Evolutionary conservation across 805 yeast species (phyloP).

Genomic region (Pichia nakasei): DNA sequence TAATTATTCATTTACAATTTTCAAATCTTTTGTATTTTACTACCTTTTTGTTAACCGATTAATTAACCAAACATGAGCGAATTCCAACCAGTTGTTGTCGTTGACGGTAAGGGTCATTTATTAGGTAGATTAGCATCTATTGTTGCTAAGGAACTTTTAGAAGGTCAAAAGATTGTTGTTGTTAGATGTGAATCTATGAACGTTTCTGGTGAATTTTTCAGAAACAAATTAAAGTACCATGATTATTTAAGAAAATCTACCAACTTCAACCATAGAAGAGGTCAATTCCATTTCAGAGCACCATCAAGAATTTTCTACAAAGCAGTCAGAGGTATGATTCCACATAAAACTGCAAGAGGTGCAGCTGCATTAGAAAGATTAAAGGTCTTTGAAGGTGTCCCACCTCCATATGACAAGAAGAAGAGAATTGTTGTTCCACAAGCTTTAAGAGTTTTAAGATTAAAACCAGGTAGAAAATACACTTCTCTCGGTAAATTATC

Average conservation of each 20-base stretch:
- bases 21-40: too few species aligned
- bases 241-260: conserved; percentile 99
- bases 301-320: conserved; percentile 99
- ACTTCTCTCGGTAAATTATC: conserved; percentile 96
- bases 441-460: conserved; percentile 98
- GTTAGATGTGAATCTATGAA: conserved; percentile 97
- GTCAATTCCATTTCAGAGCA: conserved; percentile 99
- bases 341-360: conserved; percentile 99
- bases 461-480: conserved; percentile 99
- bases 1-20: too few species aligned
- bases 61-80: conserved; percentile 48
- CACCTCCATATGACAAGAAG: conserved; percentile 99
- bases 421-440: conserved; percentile 99
- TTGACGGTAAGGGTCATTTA: conserved; percentile 99
- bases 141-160: conserved; percentile 96
- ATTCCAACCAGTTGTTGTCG: conserved; percentile 95
- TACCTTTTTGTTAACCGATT: too few species aligned
- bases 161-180: conserved; percentile 96
- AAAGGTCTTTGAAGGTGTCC: conserved; percentile 99
- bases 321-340: conserved; percentile 98
- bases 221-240: conserved; percentile 99
- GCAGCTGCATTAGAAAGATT: conserved; percentile 99
- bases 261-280: conserved; percentile 96
- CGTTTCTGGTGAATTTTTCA: conserved; percentile 99
- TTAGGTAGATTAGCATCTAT: conserved; percentile 99